phyloP scores from a whole-genome alignment of 257 asterid species.

The Solanum pinnatisectum region DNA sequence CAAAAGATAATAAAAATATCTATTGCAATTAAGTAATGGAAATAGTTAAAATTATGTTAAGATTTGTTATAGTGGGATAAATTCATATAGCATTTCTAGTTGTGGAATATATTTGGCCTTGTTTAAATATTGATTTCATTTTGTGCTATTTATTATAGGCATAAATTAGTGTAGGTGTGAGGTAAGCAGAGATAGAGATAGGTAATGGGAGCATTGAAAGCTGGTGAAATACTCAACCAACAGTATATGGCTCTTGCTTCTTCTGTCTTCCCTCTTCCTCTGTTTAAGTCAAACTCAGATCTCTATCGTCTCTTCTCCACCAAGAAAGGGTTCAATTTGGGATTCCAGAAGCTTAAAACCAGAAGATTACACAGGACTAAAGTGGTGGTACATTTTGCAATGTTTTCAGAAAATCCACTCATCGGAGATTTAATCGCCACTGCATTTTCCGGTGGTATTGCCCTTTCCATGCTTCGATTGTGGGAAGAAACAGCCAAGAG shows the following conservation, averaged over 20 bases:
- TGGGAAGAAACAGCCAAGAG: conserved; percentile 35
- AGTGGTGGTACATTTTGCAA: conserved; percentile 4
- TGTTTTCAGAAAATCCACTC: conserved; percentile 19
- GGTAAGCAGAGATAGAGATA: neutral
- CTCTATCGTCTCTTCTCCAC: neutral
- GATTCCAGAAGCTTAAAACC: neutral
- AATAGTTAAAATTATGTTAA: too few species aligned
- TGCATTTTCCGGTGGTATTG: conserved; percentile 20
- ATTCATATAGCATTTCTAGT: neutral
- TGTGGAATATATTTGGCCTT: neutral
- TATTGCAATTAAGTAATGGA: neutral
- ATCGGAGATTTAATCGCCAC: conserved; percentile 25
- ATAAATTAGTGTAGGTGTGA: neutral
- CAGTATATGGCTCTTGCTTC: neutral
- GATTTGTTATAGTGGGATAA: neutral
- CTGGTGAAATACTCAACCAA: neutral
- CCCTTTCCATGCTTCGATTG: conserved; percentile 22
- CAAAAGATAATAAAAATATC: neutral
- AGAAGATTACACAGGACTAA: neutral
- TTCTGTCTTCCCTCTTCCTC: neutral
- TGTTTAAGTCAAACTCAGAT: neutral
- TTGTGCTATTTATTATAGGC: neutral
- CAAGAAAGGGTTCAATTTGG: neutral
- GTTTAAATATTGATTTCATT: neutral
- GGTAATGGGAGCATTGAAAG: neutral